Percentiles rank a stretch among this genome's conserved stretches.
phyloP scores from a whole-genome alignment of 371 early-diverging fungal species.

The Haplosporangium sp. region DNA sequence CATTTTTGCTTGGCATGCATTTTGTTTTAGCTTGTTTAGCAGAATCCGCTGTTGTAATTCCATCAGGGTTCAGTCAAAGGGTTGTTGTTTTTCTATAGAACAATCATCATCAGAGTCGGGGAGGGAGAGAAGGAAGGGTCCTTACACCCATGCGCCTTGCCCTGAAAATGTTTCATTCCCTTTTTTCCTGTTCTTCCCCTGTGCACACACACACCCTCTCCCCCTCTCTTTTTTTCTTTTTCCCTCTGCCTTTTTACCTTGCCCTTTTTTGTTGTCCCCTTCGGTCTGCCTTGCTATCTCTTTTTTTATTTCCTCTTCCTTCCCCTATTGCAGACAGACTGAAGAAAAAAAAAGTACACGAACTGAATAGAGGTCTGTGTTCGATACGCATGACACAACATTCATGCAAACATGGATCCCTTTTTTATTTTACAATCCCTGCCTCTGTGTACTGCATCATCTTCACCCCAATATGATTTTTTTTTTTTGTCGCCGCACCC shows the following conservation, averaged over 20 bases:
- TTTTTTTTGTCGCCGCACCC: conserved; percentile 1
- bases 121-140: neutral
- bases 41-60: too few species aligned
- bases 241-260: conserved; percentile 1
- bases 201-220: neutral
- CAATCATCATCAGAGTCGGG: too few species aligned
- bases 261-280: neutral
- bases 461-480: too few species aligned
- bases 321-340: neutral
- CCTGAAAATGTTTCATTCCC: neutral
- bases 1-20: too few species aligned
- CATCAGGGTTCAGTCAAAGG: neutral
- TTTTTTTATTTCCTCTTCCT: neutral
- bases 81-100: neutral
- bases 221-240: neutral
- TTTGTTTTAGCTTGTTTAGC: too few species aligned
- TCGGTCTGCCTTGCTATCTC: neutral
- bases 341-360: neutral
- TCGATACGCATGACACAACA: neutral
- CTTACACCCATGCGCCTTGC: neutral
- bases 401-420: neutral
- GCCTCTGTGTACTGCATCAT: too few species aligned
- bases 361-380: neutral
- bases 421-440: too few species aligned
- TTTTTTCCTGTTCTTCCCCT: neutral